Conservation (phyloP, 208 protist species). For the Crithidia expoeki region DNA sequence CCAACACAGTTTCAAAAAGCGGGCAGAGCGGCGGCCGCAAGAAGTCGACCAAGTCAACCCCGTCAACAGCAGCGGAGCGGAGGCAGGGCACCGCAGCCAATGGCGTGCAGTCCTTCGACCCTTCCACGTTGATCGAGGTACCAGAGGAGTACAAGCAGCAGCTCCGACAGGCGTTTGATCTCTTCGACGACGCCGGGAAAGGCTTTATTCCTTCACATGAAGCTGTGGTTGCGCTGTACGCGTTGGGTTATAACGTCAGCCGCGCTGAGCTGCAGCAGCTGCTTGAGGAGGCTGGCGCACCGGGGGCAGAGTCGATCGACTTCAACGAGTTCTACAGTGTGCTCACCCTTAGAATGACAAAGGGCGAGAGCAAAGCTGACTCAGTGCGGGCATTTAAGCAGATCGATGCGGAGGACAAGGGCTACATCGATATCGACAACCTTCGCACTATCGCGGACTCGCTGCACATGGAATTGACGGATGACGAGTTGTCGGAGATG, state of each 20-base stretch:
- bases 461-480: conserved; percentile 93
- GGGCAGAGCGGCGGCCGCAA: background rate
- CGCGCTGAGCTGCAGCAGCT: conserved; percentile 88
- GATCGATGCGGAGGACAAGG: conserved; percentile 93
- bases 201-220: conserved; percentile 88
- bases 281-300: conserved; percentile 70
- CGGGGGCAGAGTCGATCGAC: conserved; percentile 72
- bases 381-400: conserved; percentile 92
- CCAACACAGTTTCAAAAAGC: background rate
- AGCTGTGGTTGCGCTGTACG: conserved; percentile 92
- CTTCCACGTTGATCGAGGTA: conserved; percentile 54
- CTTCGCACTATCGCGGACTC: conserved; percentile 92
- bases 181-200: conserved; percentile 95
- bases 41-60: conserved; percentile 15
- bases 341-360: conserved; percentile 82
- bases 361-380: conserved; percentile 81
- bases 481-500: conserved; percentile 98
- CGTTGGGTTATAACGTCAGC: conserved; percentile 94
- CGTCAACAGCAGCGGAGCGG: background rate
- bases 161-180: conserved; percentile 95
- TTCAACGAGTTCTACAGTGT: conserved; percentile 93
- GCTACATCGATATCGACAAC: conserved; percentile 95
- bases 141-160: conserved; percentile 82
- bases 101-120: conserved; percentile 30
- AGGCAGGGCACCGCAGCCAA: conserved; percentile 14